Evolutionary conservation across 2,329 filamentous ascomycete species (phyloP), one percentile per base, ranked within the genome.

Genomic region (Talaromyces sp.): DNA sequence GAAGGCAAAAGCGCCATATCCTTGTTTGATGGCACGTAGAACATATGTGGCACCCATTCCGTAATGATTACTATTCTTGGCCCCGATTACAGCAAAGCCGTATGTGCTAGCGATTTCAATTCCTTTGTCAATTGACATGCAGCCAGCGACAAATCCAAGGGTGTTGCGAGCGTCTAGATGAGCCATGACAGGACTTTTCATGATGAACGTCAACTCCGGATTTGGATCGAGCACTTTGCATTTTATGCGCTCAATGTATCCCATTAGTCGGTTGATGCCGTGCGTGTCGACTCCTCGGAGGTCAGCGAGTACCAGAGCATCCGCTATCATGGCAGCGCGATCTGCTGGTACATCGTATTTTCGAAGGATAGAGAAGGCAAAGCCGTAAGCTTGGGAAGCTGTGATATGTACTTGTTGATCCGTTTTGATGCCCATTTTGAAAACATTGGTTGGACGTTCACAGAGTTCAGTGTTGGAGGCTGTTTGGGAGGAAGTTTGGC

Each of bases 61-160:
- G 59, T 69, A 74, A 56, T 74, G 72, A 56, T 71, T 72, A 58
- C 67, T 69, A 63, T 72, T 64, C 10, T 65, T 64, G 5, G 68
- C 70, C 3, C 69, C 67, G 1, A 74, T 71, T 1, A 73, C 67
- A 8, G 69, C 71, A 36, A 74, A 61, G 25, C 72, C 72, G 34
- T 69, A 73, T 11, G 51, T 67, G 19, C 63, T 13, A 7, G 68
- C 68, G 13, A 66, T 66, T 25, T 66, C 45, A 29, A 69, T 63
- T 5, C 66, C 72, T 40, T 66, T 67, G 34, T 68, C 67, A 47
- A 73, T 71, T n/a, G 68, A 71, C 31, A 65, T 56, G 59, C 65
- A 63, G 22, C 66, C 73, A 5, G 69, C 72, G 45, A 75, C 68
- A 54, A 76, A 73, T 8, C 74, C 74, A 40, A 76, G 73, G 1